phyloP scores from a whole-genome alignment of 225 moss, liverwort and hornwort genomes.

The Anthoceros angustus region DNA sequence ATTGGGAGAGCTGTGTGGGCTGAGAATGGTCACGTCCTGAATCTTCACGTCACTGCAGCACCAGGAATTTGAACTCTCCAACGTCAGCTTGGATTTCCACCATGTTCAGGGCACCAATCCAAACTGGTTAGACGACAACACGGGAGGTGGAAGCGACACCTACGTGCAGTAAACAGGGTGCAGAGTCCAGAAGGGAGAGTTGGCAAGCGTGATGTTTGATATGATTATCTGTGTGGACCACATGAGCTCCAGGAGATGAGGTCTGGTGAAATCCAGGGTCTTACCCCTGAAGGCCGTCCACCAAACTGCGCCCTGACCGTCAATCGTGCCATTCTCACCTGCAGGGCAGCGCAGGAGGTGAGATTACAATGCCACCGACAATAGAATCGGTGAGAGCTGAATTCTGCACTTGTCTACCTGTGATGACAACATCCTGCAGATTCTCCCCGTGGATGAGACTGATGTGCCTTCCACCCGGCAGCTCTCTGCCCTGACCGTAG shows the following conservation, averaged over 20 bases:
- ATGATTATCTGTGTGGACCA: constrained; percentile 42
- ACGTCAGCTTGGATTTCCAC: not conserved
- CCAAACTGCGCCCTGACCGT: constrained; percentile 50
- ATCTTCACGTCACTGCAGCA: constrained; percentile 64
- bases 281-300: constrained; percentile 22
- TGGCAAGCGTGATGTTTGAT: constrained; percentile 31
- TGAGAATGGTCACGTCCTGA: constrained; percentile 52
- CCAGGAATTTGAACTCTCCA: constrained; percentile 6
- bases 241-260: constrained; percentile 38
- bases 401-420: too few relatives aligned
- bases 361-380: not conserved
- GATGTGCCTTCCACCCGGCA: constrained; percentile 42
- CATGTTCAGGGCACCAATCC: not conserved
- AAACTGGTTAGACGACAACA: not conserved
- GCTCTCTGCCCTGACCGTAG: constrained; percentile 44
- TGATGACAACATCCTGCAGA: constrained; percentile 39
- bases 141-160: not conserved
- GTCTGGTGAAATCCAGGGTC: constrained; percentile 31
- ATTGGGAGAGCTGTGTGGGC: constrained; percentile 70
- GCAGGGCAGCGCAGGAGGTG: constrained; percentile 3
- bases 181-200: constrained; percentile 56
- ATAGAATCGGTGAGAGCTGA: too few relatives aligned
- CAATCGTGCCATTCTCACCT: constrained; percentile 53
- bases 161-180: constrained; percentile 15
- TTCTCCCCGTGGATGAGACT: constrained; percentile 49